phyloP scores from a whole-genome alignment of 169 alveolate species.

The Theileria orientalis region DNA sequence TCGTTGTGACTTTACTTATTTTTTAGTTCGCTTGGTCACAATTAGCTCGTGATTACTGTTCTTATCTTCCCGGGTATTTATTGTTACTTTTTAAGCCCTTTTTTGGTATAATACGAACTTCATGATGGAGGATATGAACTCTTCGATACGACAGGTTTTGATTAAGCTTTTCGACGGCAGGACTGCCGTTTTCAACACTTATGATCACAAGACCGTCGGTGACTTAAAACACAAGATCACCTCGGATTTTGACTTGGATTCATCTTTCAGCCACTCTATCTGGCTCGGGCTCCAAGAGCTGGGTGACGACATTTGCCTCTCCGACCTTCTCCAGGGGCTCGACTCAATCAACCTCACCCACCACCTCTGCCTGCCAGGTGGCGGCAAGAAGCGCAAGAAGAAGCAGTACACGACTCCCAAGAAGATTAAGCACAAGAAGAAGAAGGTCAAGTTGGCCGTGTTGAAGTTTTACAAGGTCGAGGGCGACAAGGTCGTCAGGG shows the following conservation, averaged over 20 bases:
- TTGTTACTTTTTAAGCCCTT: too few relatives aligned
- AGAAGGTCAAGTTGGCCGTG: constrained; percentile 95
- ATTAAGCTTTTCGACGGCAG: constrained; percentile 58
- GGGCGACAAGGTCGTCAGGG: constrained; percentile 91
- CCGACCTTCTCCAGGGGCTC: constrained; percentile 32
- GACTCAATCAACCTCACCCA: constrained; percentile 26
- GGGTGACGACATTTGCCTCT: constrained; percentile 34
- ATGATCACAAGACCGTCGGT: constrained; percentile 34
- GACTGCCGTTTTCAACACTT: constrained; percentile 50
- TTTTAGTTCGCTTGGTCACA: too few relatives aligned
- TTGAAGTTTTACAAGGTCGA: constrained; percentile 96
- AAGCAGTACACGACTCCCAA: constrained; percentile 91
- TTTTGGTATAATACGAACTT: neutral
- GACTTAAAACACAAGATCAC: constrained; percentile 34
- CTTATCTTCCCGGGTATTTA: too few relatives aligned
- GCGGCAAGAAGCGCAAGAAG: constrained; percentile 92
- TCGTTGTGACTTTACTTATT: neutral
- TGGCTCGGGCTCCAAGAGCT: constrained; percentile 56
- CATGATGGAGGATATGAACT: constrained; percentile 9
- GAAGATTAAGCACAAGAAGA: constrained; percentile 95
- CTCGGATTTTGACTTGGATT: constrained; percentile 12
- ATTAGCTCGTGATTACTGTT: too few relatives aligned
- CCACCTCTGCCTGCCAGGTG: constrained; percentile 76
- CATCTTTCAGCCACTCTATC: constrained; percentile 30
- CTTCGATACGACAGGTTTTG: constrained; percentile 49